Conservation (phyloP, 1,284 basidiomycete species). For the Austropuccinia psidii region DNA sequence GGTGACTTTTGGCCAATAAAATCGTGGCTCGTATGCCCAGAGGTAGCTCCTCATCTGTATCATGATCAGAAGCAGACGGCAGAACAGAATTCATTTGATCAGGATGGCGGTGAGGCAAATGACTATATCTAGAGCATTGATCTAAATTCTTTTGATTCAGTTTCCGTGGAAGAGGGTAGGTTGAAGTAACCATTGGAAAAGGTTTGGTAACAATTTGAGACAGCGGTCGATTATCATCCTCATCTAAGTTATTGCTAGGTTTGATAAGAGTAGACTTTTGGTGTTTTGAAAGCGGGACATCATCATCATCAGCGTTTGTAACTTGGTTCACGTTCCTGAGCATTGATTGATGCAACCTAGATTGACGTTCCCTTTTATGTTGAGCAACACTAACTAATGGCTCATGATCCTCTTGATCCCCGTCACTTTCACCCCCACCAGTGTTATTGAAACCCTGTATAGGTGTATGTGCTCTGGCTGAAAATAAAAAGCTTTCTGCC, state of each 20-base stretch:
- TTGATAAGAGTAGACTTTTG: slow-evolving; percentile 10
- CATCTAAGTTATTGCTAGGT: background rate
- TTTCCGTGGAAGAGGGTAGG: background rate
- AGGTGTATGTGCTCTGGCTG: background rate
- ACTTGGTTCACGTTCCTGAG: background rate
- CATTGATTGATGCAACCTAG: background rate
- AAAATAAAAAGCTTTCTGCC: slow-evolving; percentile 2
- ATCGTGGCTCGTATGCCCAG: slow-evolving; percentile 29
- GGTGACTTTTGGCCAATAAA: slow-evolving; percentile 22
- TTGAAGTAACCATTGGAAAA: background rate
- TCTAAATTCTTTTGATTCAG: no score
- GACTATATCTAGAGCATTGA: no score
- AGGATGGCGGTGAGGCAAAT: no score
- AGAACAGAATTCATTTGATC: no score
- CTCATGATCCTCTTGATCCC: background rate
- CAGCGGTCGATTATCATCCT: slow-evolving; percentile 29
- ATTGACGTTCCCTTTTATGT: background rate
- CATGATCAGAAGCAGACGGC: slow-evolving; percentile 16
- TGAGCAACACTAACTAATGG: background rate
- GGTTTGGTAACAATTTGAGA: slow-evolving; percentile 5
- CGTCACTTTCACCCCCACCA: background rate
- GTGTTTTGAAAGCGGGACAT: slow-evolving; percentile 29
- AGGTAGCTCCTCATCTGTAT: slow-evolving; percentile 32
- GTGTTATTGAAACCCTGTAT: background rate
- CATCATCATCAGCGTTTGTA: no score